Percentiles rank a stretch among this genome's conserved stretches.
These are phyloP conservation scores for Rhododendron henanense DNA, from an alignment of 148 eudicot genomes.

Conservation along the genomic window DNA sequence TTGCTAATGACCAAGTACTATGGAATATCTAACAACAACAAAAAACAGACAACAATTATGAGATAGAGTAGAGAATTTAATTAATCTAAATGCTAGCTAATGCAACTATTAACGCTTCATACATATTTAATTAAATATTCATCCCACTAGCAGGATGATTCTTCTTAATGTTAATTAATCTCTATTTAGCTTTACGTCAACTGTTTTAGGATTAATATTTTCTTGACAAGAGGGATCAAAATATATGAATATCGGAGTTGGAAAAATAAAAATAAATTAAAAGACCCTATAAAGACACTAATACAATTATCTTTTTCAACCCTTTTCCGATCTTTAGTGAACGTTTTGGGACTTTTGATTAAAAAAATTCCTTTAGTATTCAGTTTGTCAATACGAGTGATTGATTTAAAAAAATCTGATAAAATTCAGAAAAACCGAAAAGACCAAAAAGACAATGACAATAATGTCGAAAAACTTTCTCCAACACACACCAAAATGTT, in stretches of 20 bases:
- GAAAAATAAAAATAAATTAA: too few species aligned
- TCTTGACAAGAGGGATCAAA: not conserved
- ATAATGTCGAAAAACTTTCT: not conserved
- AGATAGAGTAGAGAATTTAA: too few species aligned
- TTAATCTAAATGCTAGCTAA: not conserved
- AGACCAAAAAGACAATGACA: not conserved
- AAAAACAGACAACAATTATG: not conserved
- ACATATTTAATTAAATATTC: not conserved
- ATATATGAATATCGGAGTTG: not conserved
- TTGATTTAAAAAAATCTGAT: too few species aligned
- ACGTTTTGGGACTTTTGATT: not conserved
- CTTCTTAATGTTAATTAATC: not conserved
- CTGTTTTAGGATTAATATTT: not conserved
- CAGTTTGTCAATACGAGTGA: too few species aligned
- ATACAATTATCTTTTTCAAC: too few species aligned
- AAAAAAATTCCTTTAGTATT: too few species aligned
- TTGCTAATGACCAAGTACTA: too few species aligned
- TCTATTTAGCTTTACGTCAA: too few species aligned
- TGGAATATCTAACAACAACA: too few species aligned
- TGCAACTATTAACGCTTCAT: not conserved
- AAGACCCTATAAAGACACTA: not conserved
- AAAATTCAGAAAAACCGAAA: too few species aligned
- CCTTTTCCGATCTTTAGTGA: not conserved
- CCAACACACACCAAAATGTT: not conserved
- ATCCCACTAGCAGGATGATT: not conserved